phyloP scores from a whole-genome alignment of 129 eudicot species.

The Flaveria linearis region DNA sequence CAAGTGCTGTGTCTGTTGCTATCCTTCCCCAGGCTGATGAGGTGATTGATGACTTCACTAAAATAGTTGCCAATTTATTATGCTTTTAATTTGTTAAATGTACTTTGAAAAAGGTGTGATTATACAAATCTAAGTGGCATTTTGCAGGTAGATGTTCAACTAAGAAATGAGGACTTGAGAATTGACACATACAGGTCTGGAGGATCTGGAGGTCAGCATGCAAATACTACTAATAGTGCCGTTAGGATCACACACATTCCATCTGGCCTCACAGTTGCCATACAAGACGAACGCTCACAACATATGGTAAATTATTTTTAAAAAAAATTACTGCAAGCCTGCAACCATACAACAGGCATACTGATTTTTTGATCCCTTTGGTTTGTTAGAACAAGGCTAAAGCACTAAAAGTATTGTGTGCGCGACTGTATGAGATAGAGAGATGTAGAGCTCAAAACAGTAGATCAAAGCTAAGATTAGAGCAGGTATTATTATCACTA shows the following conservation, averaged over 20 bases:
- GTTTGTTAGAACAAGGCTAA: constrained; percentile 84
- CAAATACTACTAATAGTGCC: constrained; percentile 96
- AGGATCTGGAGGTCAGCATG: constrained; percentile 98
- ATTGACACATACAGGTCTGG: constrained; percentile 95
- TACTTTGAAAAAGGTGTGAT: background rate
- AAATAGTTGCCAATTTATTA: constrained; percentile 5
- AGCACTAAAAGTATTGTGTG: constrained; percentile 89
- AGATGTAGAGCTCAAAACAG: constrained; percentile 53
- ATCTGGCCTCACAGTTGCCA: constrained; percentile 75
- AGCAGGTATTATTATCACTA: constrained; percentile 57
- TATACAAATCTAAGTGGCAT: background rate
- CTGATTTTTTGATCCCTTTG: constrained; percentile 16
- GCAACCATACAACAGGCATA: background rate
- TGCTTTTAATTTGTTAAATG: background rate
- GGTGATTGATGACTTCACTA: constrained; percentile 39
- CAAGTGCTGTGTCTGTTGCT: constrained; percentile 97
- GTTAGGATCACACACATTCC: constrained; percentile 90
- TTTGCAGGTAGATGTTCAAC: constrained; percentile 86
- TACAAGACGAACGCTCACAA: constrained; percentile 97
- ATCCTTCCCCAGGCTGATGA: constrained; percentile 97
- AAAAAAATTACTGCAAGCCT: background rate
- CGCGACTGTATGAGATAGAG: constrained; percentile 83
- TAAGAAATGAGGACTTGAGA: constrained; percentile 82
- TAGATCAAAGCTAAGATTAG: constrained; percentile 81
- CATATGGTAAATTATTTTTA: constrained; percentile 48